Evolutionary conservation across 2,329 filamentous ascomycete genomes (phyloP).

Genomic region (Chalara sp.): DNA sequence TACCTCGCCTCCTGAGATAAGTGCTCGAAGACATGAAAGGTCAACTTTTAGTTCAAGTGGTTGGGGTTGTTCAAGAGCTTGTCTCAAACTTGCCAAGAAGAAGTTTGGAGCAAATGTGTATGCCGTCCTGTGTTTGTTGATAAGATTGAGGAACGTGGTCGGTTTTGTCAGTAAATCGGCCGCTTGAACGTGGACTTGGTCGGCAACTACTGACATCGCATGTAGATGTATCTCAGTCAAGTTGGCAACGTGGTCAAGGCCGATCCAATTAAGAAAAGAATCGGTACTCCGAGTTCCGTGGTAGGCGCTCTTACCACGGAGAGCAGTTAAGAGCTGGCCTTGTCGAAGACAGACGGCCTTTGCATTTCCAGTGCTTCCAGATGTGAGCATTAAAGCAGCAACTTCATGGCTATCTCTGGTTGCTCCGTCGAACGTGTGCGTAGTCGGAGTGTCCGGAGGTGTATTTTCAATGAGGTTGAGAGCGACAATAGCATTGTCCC

Average conservation of each 20-base stretch:
- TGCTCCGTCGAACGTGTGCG: not conserved
- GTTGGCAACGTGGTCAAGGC: constrained; percentile 46
- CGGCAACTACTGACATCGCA: constrained; percentile 33
- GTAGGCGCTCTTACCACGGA: constrained; percentile 31
- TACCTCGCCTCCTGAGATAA: constrained; percentile 40
- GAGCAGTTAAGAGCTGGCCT: constrained; percentile 34
- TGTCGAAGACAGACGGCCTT: constrained; percentile 43
- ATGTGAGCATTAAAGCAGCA: constrained; percentile 43
- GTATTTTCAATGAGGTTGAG: no score
- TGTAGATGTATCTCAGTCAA: constrained; percentile 45
- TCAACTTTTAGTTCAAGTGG: constrained; percentile 14
- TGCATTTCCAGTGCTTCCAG: constrained; percentile 42
- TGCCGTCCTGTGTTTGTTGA: constrained; percentile 34
- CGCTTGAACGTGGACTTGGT: constrained; percentile 40
- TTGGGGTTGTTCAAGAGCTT: not conserved
- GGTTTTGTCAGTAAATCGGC: constrained; percentile 35
- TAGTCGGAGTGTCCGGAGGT: no score
- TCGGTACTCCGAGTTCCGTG: constrained; percentile 23
- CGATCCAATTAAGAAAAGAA: constrained; percentile 32
- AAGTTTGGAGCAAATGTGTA: constrained; percentile 40
- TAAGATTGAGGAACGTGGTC: constrained; percentile 31
- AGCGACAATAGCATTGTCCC: no score
- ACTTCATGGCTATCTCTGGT: constrained; percentile 5
- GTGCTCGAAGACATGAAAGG: constrained; percentile 22
- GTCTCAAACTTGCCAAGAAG: constrained; percentile 25